Evolutionary conservation across 805 yeast species (phyloP), one percentile per base, ranked within the genome.

Genomic region (Saturnispora dispora): DNA sequence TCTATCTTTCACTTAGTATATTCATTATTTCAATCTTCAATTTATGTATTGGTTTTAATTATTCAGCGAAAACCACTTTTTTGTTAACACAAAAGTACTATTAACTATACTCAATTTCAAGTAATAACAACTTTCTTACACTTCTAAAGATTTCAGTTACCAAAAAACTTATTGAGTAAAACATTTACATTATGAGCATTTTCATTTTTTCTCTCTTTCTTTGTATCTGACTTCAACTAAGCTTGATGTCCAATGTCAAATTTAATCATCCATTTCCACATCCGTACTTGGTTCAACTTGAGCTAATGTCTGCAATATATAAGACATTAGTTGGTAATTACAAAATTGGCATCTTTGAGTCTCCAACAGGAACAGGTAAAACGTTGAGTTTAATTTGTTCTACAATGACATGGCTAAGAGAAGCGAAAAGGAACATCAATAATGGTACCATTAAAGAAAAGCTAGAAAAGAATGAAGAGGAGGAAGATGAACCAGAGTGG

Each of bases 301-400:
- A 82, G 53, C 75, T 90, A 57, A 90, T 90, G 97, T 69, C 71
- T 30, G 77, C 82, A 20, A 74, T 91, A n/a, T 85, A 85, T 58
- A 76, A 76, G 23, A 74, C 86, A 1, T 71, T 90, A 17, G 71
- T 73, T 10, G 53, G 64, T 11, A 64, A 60, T 43, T 76, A 72
- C 59, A 87, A 85, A 61, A 71, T 90, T 2, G 96, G 95, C 0
- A 72, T 90, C 1, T 83, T 90, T 60, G 97, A 90, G 63, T 83
- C 93, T 52, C 98, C 98, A 0, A 90, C 98, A 0, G 98, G 98
- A 6, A 87, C 90, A 1, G 97, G 98, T 3, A 90, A 90, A 65
- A 89, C 97, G 0, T 69, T 91, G 3, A 88, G 96, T 0, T 67
- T 90, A 45, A 85, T 91, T 3, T 91, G 97, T 62, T 79, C 95